These are phyloP conservation scores for Abrus pulchellus DNA, from an alignment of 306 rosid genomes.

Conservation along the genomic window DNA sequence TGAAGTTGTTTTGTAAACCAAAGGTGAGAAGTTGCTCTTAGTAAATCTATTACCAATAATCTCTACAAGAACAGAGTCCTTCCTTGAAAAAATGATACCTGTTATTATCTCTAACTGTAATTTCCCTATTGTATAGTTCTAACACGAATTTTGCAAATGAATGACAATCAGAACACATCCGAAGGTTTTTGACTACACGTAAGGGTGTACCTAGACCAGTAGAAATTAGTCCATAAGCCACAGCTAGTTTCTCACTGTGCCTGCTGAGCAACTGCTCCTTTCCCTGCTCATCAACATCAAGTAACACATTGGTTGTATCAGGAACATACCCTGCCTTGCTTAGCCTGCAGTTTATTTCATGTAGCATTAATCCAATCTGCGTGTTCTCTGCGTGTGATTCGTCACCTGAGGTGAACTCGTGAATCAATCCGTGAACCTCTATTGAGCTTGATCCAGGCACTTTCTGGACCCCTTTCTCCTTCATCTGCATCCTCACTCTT, in stretches of 20 bases:
- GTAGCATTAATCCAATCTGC: slow-evolving; percentile 64
- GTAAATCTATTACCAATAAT: slow-evolving; percentile 66
- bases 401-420: slow-evolving; percentile 75
- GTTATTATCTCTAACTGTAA: slow-evolving; percentile 69
- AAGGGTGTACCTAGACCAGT: slow-evolving; percentile 60
- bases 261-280: slow-evolving; percentile 70
- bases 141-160: slow-evolving; percentile 74
- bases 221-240: slow-evolving; percentile 76
- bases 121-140: slow-evolving; percentile 66
- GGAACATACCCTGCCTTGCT: slow-evolving; percentile 72
- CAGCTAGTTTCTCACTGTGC: slow-evolving; percentile 84
- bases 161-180: slow-evolving; percentile 87
- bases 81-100: slow-evolving; percentile 74
- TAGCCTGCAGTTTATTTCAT: slow-evolving; percentile 70
- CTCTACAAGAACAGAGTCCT: slow-evolving; percentile 78
- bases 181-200: slow-evolving; percentile 77
- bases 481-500: slow-evolving; percentile 77
- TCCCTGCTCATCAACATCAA: slow-evolving; percentile 75
- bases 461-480: slow-evolving; percentile 71
- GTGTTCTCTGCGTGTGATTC: slow-evolving; percentile 60
- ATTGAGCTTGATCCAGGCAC: slow-evolving; percentile 74
- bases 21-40: not conserved
- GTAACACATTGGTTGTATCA: slow-evolving; percentile 74
- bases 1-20: slow-evolving; percentile 40
- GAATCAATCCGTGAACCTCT: slow-evolving; percentile 69